These are phyloP conservation scores for Umbelopsis vinacea DNA, from an alignment of 192 early-diverging fungal species.

Conservation along the genomic window DNA sequence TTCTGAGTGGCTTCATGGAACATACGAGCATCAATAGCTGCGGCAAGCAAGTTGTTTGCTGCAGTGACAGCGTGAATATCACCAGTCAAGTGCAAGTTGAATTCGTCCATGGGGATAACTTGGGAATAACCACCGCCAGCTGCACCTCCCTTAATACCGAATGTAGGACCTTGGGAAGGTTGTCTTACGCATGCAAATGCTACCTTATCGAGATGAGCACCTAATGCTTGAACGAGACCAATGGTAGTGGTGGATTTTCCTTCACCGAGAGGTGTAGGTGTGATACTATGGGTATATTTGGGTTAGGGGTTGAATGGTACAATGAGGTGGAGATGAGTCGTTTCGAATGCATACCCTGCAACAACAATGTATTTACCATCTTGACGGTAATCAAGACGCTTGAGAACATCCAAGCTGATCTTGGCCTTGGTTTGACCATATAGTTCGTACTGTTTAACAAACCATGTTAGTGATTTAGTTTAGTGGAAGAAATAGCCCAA, in stretches of 20 bases:
- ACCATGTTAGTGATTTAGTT: no score
- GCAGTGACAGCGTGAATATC: conserved; percentile 99
- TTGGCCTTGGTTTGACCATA: conserved; percentile 94
- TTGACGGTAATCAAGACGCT: conserved; percentile 78
- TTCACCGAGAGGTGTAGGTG: conserved; percentile 97
- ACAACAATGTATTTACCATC: conserved; percentile 95
- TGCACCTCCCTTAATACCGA: conserved; percentile 99
- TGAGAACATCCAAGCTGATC: conserved; percentile 78
- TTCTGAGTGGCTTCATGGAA: conserved; percentile 94
- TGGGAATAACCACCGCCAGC: conserved; percentile 99
- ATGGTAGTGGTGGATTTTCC: conserved; percentile 98
- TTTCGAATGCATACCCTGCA: conserved; percentile 65
- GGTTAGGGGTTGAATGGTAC: no score
- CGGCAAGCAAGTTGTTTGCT: conserved; percentile 96
- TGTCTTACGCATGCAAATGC: conserved; percentile 97
- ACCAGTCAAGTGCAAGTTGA: conserved; percentile 98
- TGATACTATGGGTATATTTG: conserved; percentile 62
- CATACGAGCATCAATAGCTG: conserved; percentile 96
- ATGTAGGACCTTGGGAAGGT: conserved; percentile 99
- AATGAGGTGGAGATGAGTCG: not conserved
- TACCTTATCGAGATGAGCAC: conserved; percentile 85
- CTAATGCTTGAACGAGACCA: conserved; percentile 94
- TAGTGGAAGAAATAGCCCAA: no score
- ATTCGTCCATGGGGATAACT: conserved; percentile 99
- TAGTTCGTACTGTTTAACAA: conserved; percentile 66